These are phyloP conservation scores for Backusella australiensis DNA, from an alignment of 192 early-diverging fungal species.

Conservation along the genomic window DNA sequence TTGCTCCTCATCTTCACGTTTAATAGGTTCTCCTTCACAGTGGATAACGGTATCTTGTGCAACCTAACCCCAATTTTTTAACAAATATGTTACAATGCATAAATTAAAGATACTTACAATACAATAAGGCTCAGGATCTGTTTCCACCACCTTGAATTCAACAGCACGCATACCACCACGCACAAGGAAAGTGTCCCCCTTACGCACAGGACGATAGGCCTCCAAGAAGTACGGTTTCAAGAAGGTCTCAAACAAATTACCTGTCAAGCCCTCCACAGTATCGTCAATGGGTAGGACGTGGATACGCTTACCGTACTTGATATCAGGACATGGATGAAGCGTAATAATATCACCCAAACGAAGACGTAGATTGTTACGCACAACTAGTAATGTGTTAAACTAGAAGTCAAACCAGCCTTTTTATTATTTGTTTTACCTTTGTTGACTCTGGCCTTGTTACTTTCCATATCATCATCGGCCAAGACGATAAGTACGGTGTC, in stretches of 20 bases:
- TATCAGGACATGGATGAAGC: constrained; percentile 93
- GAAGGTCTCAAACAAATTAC: constrained; percentile 97
- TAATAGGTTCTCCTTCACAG: constrained; percentile 98
- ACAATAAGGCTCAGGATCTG: constrained; percentile 93
- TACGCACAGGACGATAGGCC: constrained; percentile 94
- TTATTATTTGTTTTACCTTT: constrained; percentile 49
- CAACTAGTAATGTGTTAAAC: constrained; percentile 53
- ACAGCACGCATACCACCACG: constrained; percentile 96
- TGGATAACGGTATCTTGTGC: constrained; percentile 98
- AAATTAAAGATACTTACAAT: constrained; percentile 66
- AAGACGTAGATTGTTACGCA: constrained; percentile 91
- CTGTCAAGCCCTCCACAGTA: constrained; percentile 95
- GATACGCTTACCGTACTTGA: constrained; percentile 96
- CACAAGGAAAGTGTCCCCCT: constrained; percentile 93
- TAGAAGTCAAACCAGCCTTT: neutral
- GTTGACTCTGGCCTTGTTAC: constrained; percentile 92
- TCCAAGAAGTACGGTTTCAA: constrained; percentile 99
- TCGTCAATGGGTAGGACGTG: constrained; percentile 98
- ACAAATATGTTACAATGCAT: neutral
- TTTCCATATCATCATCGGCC: constrained; percentile 88
- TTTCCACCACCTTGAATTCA: constrained; percentile 98
- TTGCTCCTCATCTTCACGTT: constrained; percentile 97
- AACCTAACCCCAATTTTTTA: constrained; percentile 51
- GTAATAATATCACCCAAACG: constrained; percentile 95
- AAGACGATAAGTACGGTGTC: constrained; percentile 96